Percentiles rank a stretch among this genome's conserved stretches.
These are phyloP conservation scores for Cryptosporidium tyzzeri DNA, from an alignment of 169 alveolate species.

Conservation along the genomic window DNA sequence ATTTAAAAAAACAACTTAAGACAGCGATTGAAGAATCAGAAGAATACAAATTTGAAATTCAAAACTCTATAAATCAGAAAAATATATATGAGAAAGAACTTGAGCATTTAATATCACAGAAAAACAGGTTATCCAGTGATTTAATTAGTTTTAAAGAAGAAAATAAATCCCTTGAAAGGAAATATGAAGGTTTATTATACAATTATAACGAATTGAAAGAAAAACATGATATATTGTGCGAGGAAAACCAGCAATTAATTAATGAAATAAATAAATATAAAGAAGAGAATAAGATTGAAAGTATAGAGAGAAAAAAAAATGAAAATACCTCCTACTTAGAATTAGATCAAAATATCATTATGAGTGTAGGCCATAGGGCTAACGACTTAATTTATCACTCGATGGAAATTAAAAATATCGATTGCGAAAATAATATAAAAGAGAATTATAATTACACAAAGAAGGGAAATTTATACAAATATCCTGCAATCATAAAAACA, in stretches of 20 bases:
- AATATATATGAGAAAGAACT: slow-evolving; percentile 11
- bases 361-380: background rate
- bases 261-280: background rate
- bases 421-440: background rate
- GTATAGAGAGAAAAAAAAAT: background rate
- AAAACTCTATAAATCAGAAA: slow-evolving; percentile 18
- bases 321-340: background rate
- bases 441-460: background rate
- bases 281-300: background rate
- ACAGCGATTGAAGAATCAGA: slow-evolving; percentile 7
- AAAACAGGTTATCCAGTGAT: slow-evolving; percentile 16
- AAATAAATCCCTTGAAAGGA: slow-evolving; percentile 17
- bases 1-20: slow-evolving; percentile 29
- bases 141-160: slow-evolving; percentile 16
- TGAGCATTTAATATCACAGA: slow-evolving; percentile 2
- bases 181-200: slow-evolving; percentile 15
- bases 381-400: background rate
- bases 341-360: background rate
- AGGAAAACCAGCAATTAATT: slow-evolving; percentile 18
- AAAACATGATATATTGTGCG: slow-evolving; percentile 10
- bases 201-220: slow-evolving; percentile 34
- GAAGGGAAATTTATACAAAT: background rate
- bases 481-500: slow-evolving; percentile 34
- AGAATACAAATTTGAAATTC: slow-evolving; percentile 33
- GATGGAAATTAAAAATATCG: background rate